A percentile compares a stretch with the other conserved stretches of the same genome.
These are phyloP conservation scores for Macrolepiota fuliginosa DNA, from an alignment of 768 basidiomycete genomes.

Conservation along the genomic window DNA sequence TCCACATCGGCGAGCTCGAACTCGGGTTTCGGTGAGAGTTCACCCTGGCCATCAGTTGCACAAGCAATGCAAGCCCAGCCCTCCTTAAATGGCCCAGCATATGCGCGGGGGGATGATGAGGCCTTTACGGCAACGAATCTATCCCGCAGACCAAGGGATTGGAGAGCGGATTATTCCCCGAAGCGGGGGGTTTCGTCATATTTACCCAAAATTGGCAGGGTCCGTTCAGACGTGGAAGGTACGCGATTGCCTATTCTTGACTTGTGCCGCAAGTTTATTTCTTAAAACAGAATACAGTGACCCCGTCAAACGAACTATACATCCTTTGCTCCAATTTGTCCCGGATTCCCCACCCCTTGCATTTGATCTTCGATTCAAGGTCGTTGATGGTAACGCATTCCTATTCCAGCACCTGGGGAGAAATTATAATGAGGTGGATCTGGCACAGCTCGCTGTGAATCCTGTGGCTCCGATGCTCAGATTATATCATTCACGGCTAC, in stretches of 20 bases:
- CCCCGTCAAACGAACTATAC: slow-evolving; percentile 25
- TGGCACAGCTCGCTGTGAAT: slow-evolving; percentile 50
- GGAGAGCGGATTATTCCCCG: slow-evolving; percentile 39
- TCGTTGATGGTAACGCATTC: slow-evolving; percentile 28
- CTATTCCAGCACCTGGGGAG: slow-evolving; percentile 45
- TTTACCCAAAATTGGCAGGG: slow-evolving; percentile 25
- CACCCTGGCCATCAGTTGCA: not conserved
- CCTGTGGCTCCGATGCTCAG: slow-evolving; percentile 52
- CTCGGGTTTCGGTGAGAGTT: not conserved
- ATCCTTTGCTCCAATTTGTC: slow-evolving; percentile 28
- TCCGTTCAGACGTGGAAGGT: slow-evolving; percentile 33
- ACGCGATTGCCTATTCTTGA: slow-evolving; percentile 1
- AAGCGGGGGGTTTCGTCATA: slow-evolving; percentile 23
- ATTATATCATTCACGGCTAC: slow-evolving; percentile 52
- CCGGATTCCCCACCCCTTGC: slow-evolving; percentile 34
- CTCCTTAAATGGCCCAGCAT: slow-evolving; percentile 16
- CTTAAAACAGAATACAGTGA: slow-evolving; percentile 25
- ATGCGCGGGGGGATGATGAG: slow-evolving; percentile 22
- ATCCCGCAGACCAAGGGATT: slow-evolving; percentile 38
- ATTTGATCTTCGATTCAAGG: slow-evolving; percentile 49
- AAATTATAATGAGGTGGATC: slow-evolving; percentile 43
- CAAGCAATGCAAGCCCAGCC: not conserved
- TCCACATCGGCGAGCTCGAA: not conserved
- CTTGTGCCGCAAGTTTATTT: not conserved
- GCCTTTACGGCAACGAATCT: slow-evolving; percentile 31